Percentiles rank a stretch among this genome's conserved stretches.
Evolutionary conservation across 331 rosid species (phyloP).

Genomic region (Phaseolus coccineus): DNA sequence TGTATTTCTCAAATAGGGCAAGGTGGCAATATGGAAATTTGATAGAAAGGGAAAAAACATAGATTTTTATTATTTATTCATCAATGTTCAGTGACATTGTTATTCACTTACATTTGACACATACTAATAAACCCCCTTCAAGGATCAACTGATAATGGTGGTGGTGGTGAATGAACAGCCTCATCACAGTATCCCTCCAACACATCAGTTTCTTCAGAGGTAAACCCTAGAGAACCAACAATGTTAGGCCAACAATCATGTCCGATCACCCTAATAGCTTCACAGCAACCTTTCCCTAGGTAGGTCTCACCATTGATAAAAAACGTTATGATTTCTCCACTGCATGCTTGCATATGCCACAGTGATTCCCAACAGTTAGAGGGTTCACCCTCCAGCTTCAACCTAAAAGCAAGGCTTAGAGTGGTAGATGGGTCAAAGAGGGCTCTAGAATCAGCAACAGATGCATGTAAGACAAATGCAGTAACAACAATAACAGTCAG

Average conservation of each 20-base stretch:
- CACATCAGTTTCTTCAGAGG: conserved; percentile 58
- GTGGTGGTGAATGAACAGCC: conserved; percentile 41
- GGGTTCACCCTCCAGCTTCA: conserved; percentile 56
- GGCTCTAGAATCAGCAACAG: neutral
- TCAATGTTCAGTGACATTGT: neutral
- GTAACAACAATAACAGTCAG: conserved; percentile 15
- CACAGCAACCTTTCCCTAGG: conserved; percentile 60
- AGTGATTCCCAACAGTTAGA: conserved; percentile 67
- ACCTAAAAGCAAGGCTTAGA: conserved; percentile 43
- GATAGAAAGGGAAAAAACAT: neutral
- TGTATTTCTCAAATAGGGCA: neutral
- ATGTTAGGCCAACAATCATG: conserved; percentile 73
- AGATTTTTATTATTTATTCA: conserved; percentile 9
- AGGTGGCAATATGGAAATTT: neutral
- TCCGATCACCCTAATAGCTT: conserved; percentile 58
- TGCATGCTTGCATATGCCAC: conserved; percentile 66
- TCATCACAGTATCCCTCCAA: conserved; percentile 59
- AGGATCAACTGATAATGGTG: neutral
- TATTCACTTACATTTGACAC: neutral
- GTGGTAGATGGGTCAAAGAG: conserved; percentile 1
- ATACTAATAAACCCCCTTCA: neutral
- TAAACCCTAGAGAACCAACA: conserved; percentile 64
- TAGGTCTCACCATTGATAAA: conserved; percentile 65
- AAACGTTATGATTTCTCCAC: conserved; percentile 63
- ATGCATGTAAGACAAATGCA: neutral